These are phyloP conservation scores for Trichoderma orchidacearum DNA, from an alignment of 495 filamentous ascomycete genomes.

Conservation along the genomic window DNA sequence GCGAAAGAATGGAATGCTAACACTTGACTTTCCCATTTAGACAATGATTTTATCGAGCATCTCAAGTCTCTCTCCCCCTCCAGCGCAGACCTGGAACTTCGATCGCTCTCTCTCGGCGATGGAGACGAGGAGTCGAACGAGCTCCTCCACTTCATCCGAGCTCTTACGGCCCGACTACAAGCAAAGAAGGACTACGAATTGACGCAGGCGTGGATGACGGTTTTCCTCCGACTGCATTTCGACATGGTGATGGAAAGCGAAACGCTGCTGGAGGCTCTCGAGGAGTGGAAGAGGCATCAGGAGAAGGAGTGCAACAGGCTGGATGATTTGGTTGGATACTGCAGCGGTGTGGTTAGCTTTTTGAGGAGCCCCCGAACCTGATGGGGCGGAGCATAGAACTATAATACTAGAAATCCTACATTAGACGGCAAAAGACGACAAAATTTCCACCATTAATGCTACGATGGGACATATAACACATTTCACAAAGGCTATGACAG, in stretches of 20 bases:
- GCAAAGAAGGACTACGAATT: conserved; percentile 75
- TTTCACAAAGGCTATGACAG: too few species aligned
- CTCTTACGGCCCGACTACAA: conserved; percentile 54
- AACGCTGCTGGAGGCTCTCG: conserved; percentile 33
- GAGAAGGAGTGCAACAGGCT: conserved; percentile 55
- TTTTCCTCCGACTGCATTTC: conserved; percentile 68
- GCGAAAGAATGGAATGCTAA: too few species aligned
- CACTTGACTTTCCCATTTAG: conserved; percentile 7
- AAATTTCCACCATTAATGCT: too few species aligned
- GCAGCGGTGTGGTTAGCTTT: conserved; percentile 78
- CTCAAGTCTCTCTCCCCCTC: conserved; percentile 68
- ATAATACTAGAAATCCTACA: not conserved
- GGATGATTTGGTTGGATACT: conserved; percentile 68
- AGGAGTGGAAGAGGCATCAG: conserved; percentile 53
- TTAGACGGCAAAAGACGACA: too few species aligned
- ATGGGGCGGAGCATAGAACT: not conserved
- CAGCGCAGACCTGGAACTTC: conserved; percentile 76
- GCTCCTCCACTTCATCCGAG: conserved; percentile 51
- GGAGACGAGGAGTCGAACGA: conserved; percentile 28
- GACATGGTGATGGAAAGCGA: conserved; percentile 30
- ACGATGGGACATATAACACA: too few species aligned
- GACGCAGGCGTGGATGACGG: conserved; percentile 90
- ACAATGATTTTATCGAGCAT: conserved; percentile 54
- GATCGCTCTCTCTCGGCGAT: conserved; percentile 48
- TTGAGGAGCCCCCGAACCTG: conserved; percentile 50